phyloP scores from a whole-genome alignment of 2,329 filamentous ascomycete species.

The Penicillium verrucosum region DNA sequence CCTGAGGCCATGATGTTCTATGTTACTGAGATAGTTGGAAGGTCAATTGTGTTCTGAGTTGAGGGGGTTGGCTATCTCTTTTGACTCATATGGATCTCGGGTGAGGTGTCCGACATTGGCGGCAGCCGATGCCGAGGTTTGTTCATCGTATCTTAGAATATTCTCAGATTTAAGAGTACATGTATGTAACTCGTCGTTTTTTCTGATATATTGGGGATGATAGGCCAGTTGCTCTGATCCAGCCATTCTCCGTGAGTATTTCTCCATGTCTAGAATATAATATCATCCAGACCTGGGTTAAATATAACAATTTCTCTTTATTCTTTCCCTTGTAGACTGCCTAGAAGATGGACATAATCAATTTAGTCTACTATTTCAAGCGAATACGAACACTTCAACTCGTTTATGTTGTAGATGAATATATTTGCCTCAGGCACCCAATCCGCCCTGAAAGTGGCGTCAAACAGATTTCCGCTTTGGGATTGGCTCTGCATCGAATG shows the following conservation, averaged over 20 bases:
- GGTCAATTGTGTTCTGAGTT: neutral
- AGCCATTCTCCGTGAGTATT: neutral
- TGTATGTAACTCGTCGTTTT: neutral
- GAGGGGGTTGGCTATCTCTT: neutral
- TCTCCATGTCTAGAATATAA: neutral
- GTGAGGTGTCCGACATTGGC: neutral
- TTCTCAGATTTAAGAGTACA: neutral
- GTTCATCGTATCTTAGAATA: neutral
- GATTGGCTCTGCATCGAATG: constrained; percentile 2
- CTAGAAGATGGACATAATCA: neutral
- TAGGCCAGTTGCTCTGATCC: neutral
- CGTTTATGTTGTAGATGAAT: neutral
- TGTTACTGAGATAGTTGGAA: neutral
- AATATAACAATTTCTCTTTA: too few species aligned
- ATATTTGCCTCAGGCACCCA: constrained; percentile 1
- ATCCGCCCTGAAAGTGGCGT: neutral
- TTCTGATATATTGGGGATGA: neutral
- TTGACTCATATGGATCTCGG: neutral
- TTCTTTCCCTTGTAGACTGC: too few species aligned
- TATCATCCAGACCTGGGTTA: neutral
- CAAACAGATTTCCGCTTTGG: constrained; percentile 8
- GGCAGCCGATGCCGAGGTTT: neutral
- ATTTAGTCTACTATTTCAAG: neutral
- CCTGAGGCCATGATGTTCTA: constrained; percentile 7
- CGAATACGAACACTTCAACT: neutral